Evolutionary conservation across 495 filamentous ascomycete species (phyloP).

Genomic region (Penicillium macrosclerotiorum): DNA sequence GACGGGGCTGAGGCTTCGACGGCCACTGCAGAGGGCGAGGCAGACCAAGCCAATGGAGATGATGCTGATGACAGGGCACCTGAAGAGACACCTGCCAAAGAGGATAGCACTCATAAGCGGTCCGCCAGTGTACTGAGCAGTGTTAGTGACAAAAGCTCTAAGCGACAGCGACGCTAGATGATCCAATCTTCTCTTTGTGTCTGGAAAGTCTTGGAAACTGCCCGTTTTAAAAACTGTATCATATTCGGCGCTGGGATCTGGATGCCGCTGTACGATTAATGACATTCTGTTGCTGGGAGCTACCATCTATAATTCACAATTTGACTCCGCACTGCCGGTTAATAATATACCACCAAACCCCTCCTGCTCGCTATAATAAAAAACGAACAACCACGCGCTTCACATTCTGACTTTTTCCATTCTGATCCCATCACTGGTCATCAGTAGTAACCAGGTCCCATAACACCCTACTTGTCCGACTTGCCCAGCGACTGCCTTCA

Average conservation of each 20-base stretch:
- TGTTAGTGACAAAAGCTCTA: constrained; percentile 66
- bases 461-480: constrained; percentile 20
- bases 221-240: constrained; percentile 15
- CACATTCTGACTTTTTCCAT: background rate
- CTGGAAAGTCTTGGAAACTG: no score
- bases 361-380: constrained; percentile 9
- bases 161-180: constrained; percentile 66
- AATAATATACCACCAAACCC: constrained; percentile 13
- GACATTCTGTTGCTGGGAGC: constrained; percentile 17
- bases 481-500: constrained; percentile 28
- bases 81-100: constrained; percentile 21
- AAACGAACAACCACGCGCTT: background rate
- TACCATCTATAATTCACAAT: constrained; percentile 14
- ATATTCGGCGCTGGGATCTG: constrained; percentile 6
- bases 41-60: constrained; percentile 5
- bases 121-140: constrained; percentile 73
- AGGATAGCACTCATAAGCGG: constrained; percentile 56
- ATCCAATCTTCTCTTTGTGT: no score
- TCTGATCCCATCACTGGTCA: background rate
- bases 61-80: constrained; percentile 16
- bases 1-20: constrained; percentile 2
- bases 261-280: constrained; percentile 43
- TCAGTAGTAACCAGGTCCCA: constrained; percentile 5
- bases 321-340: constrained; percentile 1
- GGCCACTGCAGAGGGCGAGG: constrained; percentile 1